Evolutionary conservation across 805 yeast species (phyloP).

Genomic region (Yarrowia osloensis): DNA sequence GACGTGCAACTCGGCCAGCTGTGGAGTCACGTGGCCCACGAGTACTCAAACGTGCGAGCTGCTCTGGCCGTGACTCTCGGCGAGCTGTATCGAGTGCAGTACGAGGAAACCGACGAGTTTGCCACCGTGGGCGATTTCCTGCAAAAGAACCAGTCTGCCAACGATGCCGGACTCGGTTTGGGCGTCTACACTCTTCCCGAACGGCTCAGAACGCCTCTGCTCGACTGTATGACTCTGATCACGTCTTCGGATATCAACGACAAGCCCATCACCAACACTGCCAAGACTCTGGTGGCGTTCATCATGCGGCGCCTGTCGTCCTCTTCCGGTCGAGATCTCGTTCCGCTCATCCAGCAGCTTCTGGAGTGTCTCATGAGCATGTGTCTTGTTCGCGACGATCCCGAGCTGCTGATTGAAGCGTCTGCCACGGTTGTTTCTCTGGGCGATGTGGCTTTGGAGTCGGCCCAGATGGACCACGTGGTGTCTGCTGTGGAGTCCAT

Average conservation of each 20-base stretch:
- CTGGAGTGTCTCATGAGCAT: constrained; percentile 70
- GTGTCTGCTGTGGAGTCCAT: constrained; percentile 50
- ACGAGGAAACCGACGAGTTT: constrained; percentile 44
- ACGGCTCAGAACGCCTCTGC: not conserved
- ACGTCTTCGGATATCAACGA: not conserved
- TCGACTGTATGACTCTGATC: not conserved
- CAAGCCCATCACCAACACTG: constrained; percentile 48
- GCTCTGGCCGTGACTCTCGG: constrained; percentile 64
- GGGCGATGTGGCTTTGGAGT: constrained; percentile 52
- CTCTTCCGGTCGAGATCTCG: constrained; percentile 55
- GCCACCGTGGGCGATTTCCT: not conserved
- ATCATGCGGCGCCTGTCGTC: constrained; percentile 56
- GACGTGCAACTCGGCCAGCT: constrained; percentile 39
- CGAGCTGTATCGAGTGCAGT: constrained; percentile 48
- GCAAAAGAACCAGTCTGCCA: not conserved
- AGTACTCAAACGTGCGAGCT: constrained; percentile 70
- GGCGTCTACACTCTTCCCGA: not conserved
- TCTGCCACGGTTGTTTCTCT: constrained; percentile 50
- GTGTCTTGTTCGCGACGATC: constrained; percentile 73
- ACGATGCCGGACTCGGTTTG: not conserved
- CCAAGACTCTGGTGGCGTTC: constrained; percentile 67
- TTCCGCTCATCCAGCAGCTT: constrained; percentile 56
- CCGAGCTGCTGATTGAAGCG: constrained; percentile 55
- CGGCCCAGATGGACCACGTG: constrained; percentile 48
- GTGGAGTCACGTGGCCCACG: constrained; percentile 56